phyloP scores from a whole-genome alignment of 2,329 filamentous ascomycete species.

The Apiospora phragmitis region DNA sequence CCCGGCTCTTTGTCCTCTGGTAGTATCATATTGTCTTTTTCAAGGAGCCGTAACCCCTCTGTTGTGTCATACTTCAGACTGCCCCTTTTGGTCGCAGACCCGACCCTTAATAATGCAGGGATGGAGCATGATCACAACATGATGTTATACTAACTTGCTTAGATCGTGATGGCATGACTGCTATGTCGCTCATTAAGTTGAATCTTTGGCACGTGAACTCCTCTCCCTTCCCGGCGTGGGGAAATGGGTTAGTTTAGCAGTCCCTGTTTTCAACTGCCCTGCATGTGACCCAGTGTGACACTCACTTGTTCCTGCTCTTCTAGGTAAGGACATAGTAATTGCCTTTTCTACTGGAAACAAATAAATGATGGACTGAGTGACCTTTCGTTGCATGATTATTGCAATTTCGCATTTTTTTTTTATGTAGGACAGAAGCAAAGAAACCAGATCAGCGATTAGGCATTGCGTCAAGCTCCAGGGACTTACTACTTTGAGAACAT shows the following conservation, averaged over 20 bases:
- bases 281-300: background rate
- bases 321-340: too few species aligned
- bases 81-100: background rate
- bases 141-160: background rate
- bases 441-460: too few species aligned
- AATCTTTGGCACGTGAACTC: too few species aligned
- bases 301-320: too few species aligned
- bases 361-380: too few species aligned
- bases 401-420: too few species aligned
- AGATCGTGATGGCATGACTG: background rate
- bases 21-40: background rate
- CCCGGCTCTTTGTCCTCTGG: background rate
- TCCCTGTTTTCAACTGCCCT: background rate
- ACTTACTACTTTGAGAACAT: too few species aligned
- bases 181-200: background rate
- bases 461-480: too few species aligned
- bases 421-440: too few species aligned
- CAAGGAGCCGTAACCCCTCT: background rate
- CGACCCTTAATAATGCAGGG: background rate
- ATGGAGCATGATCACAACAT: background rate
- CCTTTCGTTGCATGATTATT: too few species aligned
- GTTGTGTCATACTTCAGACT: background rate
- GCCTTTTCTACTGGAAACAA: too few species aligned
- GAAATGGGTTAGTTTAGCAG: background rate
- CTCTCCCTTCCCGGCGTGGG: background rate